Base-by-base conservation (phyloP, 768 basidiomycete genomes). In the Russula ochroleuca region DNA sequence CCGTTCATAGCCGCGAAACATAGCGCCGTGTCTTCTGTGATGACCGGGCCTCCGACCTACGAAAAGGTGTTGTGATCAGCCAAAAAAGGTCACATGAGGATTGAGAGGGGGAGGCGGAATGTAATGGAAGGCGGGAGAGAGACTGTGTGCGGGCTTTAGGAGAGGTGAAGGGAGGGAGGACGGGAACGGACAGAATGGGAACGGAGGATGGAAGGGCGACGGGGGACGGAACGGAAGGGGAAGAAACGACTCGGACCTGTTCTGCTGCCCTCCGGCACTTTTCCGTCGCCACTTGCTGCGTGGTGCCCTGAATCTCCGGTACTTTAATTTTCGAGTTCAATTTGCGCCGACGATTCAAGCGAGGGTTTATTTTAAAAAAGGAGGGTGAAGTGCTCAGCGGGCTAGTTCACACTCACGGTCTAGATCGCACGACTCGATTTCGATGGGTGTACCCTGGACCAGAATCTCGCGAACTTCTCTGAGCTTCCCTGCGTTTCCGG, bases 11-110 rank as follows among this genome's bases (percentile, higher is more conserved):
- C 94, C 64, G 86, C 84, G 71, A 92, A 98, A 68, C 88, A 92
- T 7, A 99, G 82, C 0, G 97, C 94, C 0, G 97, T 99, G 73
- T 99, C 97, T 76, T 99, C 93, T 0, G 92, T 94, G 69, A 85
- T 85, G 67, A 83, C 84, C 9, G 85, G 79, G 0, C 80, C 79
- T 37, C 80, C 78, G 11, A 86, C 69, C 76, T 80, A 40, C 31
- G 17, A 25, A 28, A 7, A 23, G n/a, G 21, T 47, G 10, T 28
- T 4, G 17, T 41, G 40, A 41, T 41, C 40, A 41, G 14, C 40
- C 17, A 10, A n/a, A 45, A 38, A 17, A 5, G 38, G 25, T 37
- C 52, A 33, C 33, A 33, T 33, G 35, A 35, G 35, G 35, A 19
- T 19, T 19, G 17, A 40, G 14, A 40, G 40, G 37, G n/a, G 11